Evolutionary conservation across 164 flowering plant species (phyloP), one percentile per base, ranked within the genome.

Genomic region (Vitis cinerea): DNA sequence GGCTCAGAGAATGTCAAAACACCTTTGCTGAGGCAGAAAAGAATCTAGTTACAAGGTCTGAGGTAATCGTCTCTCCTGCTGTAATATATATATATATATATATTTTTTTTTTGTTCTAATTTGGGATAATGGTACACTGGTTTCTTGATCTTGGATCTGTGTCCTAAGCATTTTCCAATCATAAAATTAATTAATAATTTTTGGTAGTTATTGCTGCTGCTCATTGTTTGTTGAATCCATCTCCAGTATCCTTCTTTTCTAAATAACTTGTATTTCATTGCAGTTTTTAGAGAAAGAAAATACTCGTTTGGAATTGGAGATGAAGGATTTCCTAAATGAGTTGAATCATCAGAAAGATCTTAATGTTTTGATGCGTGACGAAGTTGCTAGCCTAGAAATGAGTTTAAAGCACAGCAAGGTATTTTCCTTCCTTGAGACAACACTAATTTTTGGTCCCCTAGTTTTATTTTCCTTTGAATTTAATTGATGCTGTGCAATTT

Each of bases 271-370:
- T 76, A 48, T 57, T 68, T 73, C 44, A 65, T 69, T 79, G 76
- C 85, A 90, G 97, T 68, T 79, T 65, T 64, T 87, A 65, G 79
- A 84, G 78, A 77, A 82, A 66, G 91, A 92, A 73, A 92, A 87
- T 61, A 62, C 67, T 50, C 78, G 74, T 59, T 54, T 85, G 74
- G 75, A 80, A 68, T 31, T 51, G 55, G 86, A 89, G 75, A 74
- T 80, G 72, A 74, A 79, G 71, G 73, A 74, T 47, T 14, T 83
- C 14, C 23, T 80, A 64, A 71, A 67, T 49, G 87, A 85, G 61
- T 73, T 90, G 81, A 85, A 79, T 23, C 59, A 52, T 68, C 86
- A 87, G 63, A 86, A 83, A 70, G 84, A 86, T 61, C 81, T 78
- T 10, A 85, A 83, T 47, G 65, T 73, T 67, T 50, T 79, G 66